Base-by-base conservation (phyloP, 495 filamentous ascomycete genomes). In the Aspergillus haitiensis region DNA sequence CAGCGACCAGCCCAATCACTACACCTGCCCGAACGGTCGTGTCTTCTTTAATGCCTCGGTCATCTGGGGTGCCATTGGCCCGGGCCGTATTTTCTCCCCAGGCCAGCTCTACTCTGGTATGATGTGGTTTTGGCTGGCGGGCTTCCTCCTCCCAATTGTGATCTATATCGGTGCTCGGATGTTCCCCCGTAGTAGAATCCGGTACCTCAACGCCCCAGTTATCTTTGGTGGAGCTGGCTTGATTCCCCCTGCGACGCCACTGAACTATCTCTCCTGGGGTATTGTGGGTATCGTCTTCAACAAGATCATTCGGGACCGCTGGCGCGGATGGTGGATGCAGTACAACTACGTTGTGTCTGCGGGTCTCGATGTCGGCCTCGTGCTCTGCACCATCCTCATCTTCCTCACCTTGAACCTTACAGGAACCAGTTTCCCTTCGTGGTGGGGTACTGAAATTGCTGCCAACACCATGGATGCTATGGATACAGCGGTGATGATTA, bases 321-420 rank as follows among this genome's bases (percentile, higher is more conserved):
- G 77, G 71, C 81, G 77, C 35, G 86, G 86, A 35, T 90, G 87
- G 88, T 90, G 86, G 88, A 76, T 86, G 76, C 84, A 86, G 60
- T 91, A 90, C 70, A 92, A 91, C 76, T 92, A 91, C 68, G 77
- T 91, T 63, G 82, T 86, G 0, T 89, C 87, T 18, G 88, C 88
- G 0, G 88, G 84, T 4, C 75, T 93, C 58, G 87, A 90, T 64
- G 81, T 83, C 49, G 88, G 88, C 11, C 75, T 91, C 21, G 81
- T 82, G 2, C 70, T 91, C 7, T 81, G 77, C 49, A 88, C 86
- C 0, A 81, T 92, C 52, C 64, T 91, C 21, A 88, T 91, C 53
- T 89, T 92, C 78, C 80, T 91, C 53, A 77, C 87, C 0, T 74
- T 92, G 6, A 80, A 82, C 33, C 52, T 85, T 57, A 81, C 83